A percentile compares a stretch with the other conserved stretches of the same genome.
Conservation (phyloP, 163 green algal species). For the Scenedesmus sp. region DNA sequence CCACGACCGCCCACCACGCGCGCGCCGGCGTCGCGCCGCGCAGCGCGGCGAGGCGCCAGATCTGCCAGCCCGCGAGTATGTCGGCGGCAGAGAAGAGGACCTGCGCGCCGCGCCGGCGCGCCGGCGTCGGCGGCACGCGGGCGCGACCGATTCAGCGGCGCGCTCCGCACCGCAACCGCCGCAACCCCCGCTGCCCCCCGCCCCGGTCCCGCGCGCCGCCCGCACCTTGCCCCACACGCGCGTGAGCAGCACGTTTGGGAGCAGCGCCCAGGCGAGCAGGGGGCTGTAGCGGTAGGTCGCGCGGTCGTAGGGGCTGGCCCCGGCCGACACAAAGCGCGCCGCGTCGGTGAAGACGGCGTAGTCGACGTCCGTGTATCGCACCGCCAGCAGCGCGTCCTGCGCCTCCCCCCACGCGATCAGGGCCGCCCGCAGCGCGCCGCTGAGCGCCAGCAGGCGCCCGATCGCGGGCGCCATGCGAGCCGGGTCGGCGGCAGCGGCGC, state of each 20-base stretch:
- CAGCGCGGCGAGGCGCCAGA: constrained; percentile 49
- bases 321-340: constrained; percentile 47
- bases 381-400: constrained; percentile 73
- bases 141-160: no score
- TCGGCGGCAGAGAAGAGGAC: constrained; percentile 81
- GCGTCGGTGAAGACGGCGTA: constrained; percentile 83
- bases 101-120: constrained; percentile 21
- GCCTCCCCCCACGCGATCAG: constrained; percentile 67
- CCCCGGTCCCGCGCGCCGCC: neutral
- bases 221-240: constrained; percentile 79
- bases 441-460: constrained; percentile 39
- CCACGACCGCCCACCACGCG: constrained; percentile 32
- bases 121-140: no score
- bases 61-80: constrained; percentile 67
- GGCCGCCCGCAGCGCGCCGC: constrained; percentile 48
- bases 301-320: constrained; percentile 70
- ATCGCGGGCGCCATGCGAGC: neutral
- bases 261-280: constrained; percentile 82
- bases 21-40: neutral
- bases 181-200: no score
- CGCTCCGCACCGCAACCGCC: no score
- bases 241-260: constrained; percentile 86
- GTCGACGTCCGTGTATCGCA: constrained; percentile 98
- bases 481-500: neutral
- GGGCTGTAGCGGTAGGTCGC: constrained; percentile 93